Evolutionary conservation across 2,329 filamentous ascomycete genomes (phyloP).

Genomic region (Lizonia empirigonia): DNA sequence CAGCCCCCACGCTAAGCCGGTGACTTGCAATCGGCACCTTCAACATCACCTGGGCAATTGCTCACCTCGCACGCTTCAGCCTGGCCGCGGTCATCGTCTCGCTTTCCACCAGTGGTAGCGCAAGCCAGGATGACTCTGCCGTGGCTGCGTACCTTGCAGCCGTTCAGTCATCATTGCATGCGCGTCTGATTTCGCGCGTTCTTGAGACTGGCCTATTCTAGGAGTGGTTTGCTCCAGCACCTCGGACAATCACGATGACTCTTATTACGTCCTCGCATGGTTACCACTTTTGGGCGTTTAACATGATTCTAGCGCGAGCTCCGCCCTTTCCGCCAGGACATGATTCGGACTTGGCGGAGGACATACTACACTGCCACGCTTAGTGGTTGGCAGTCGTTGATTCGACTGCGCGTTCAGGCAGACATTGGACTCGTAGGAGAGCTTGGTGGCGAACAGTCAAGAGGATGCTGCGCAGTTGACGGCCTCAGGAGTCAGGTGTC

Average conservation of each 20-base stretch:
- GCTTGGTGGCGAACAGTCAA: background rate
- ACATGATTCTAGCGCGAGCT: slow-evolving; percentile 1
- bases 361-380: slow-evolving; percentile 14
- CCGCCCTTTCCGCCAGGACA: slow-evolving; percentile 14
- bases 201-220: background rate
- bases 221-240: slow-evolving; percentile 1
- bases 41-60: slow-evolving; percentile 10
- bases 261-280: background rate
- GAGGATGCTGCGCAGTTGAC: background rate
- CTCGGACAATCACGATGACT: slow-evolving; percentile 3
- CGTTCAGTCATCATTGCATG: slow-evolving; percentile 6
- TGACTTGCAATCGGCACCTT: slow-evolving; percentile 8
- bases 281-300: background rate
- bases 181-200: background rate
- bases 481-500: slow-evolving; percentile 10
- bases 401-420: slow-evolving; percentile 9
- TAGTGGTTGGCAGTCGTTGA: slow-evolving; percentile 2
- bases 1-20: slow-evolving; percentile 13
- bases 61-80: slow-evolving; percentile 1
- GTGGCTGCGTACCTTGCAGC: slow-evolving; percentile 7
- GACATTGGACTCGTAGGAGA: slow-evolving; percentile 1
- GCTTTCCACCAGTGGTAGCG: background rate
- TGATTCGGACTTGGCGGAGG: background rate
- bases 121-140: slow-evolving; percentile 3
- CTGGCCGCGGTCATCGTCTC: slow-evolving; percentile 1